phyloP scores from a whole-genome alignment of 2,329 filamentous ascomycete species.

The Chaetomiaceae sp. region DNA sequence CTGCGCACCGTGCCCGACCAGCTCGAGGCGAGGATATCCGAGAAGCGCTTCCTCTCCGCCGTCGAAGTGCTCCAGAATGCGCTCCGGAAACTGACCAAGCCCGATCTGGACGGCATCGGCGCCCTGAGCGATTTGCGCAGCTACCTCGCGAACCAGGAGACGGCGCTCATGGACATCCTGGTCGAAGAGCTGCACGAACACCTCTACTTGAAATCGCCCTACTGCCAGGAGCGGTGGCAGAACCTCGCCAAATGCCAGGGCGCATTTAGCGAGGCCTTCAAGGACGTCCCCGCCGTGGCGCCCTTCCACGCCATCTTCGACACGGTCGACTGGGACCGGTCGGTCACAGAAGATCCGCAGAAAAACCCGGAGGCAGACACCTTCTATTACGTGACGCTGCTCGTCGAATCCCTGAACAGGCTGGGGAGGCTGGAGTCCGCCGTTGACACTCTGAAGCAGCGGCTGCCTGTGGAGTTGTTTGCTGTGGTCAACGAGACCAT shows the following conservation, averaged over 20 bases:
- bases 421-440: slow-evolving; percentile 80
- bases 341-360: slow-evolving; percentile 76
- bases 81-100: slow-evolving; percentile 72
- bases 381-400: slow-evolving; percentile 82
- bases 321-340: slow-evolving; percentile 51
- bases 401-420: slow-evolving; percentile 86
- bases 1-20: slow-evolving; percentile 85
- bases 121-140: slow-evolving; percentile 78
- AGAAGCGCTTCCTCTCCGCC: slow-evolving; percentile 89
- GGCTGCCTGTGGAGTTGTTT: slow-evolving; percentile 89
- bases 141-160: slow-evolving; percentile 91
- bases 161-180: slow-evolving; percentile 82
- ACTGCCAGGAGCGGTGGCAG: slow-evolving; percentile 95
- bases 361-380: slow-evolving; percentile 94
- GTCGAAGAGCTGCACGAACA: slow-evolving; percentile 98
- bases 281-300: slow-evolving; percentile 40
- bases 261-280: slow-evolving; percentile 31
- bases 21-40: slow-evolving; percentile 87
- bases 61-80: slow-evolving; percentile 89
- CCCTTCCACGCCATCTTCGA: slow-evolving; percentile 58
- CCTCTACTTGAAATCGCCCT: slow-evolving; percentile 93
- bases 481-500: slow-evolving; percentile 91
- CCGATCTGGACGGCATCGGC: slow-evolving; percentile 86
- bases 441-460: slow-evolving; percentile 84
- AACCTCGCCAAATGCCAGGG: slow-evolving; percentile 64